These are phyloP conservation scores for Sideroxylon spinosum DNA, from an alignment of 179 eudicot genomes.

Conservation along the genomic window DNA sequence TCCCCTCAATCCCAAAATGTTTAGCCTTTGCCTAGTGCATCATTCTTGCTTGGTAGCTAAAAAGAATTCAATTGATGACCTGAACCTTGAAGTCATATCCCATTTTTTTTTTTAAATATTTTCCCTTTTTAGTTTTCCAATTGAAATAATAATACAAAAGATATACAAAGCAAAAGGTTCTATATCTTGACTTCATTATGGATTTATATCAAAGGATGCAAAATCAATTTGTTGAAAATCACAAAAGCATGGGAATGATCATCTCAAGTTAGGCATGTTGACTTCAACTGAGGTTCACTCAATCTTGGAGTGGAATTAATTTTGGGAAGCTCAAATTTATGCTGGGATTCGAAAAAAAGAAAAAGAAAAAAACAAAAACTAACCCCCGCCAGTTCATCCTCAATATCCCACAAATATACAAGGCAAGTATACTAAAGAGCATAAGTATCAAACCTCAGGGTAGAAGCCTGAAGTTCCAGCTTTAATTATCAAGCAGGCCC, in stretches of 20 bases:
- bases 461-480: slow-evolving; percentile 48
- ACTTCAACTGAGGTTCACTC: background rate
- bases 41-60: background rate
- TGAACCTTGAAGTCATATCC: background rate
- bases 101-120: background rate
- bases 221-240: background rate
- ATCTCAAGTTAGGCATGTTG: background rate
- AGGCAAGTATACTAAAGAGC: background rate
- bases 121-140: background rate
- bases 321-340: background rate
- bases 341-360: no score
- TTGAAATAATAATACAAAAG: background rate
- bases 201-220: background rate
- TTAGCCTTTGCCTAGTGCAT: background rate
- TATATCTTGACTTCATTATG: background rate
- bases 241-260: background rate
- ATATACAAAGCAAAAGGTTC: background rate
- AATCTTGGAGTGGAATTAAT: background rate
- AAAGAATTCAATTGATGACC: background rate
- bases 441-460: slow-evolving; percentile 49
- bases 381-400: background rate
- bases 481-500: slow-evolving; percentile 67
- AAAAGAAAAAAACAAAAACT: background rate
- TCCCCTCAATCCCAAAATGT: background rate
- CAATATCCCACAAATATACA: background rate